Base-by-base conservation (phyloP, 306 rosid species). In the Alnus rubra region DNA sequence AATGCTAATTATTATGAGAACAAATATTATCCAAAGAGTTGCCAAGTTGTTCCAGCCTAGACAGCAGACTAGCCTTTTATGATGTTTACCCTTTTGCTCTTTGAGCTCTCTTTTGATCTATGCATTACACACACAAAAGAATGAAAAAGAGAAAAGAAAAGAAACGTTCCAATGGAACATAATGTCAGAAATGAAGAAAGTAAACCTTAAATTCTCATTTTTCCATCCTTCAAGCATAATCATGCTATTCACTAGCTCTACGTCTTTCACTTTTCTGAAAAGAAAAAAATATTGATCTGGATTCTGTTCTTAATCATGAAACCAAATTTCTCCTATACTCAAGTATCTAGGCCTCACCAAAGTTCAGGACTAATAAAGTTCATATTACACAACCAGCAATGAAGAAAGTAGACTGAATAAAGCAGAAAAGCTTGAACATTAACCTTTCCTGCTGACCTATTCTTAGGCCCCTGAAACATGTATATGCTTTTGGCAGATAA, bases 341-440 rank as follows among this genome's bases (percentile, higher is more conserved):
- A 3, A 19, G 33, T 23, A 23, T 23, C 64, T 58, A 14, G 10
- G 69, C 69, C 31, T 14, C 69, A 33, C n/a, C 18, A 63, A 14
- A 7, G 7, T 16, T 33, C 44, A 11, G 69, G 31, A 63, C 45
- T 12, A 15, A 63, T 0, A 35, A 63, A 63, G 69, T 7, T 63
- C 19, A 14, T 63, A 6, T 35, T 63, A 18, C 47, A 35, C 44
- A 14, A 63, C n/a, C n/a, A 14, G 13, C 4, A 56, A n/a, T 16
- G 1, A 54, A 10, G 28, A 54, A 54, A 1, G 23, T 54, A 54
- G 8, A 56, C 31, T 23, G 9, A 58, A 19, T 23, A 23, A 58
- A 30, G 68, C 68, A 28, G 69, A 35, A 63, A 33, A 63, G 69
- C 69, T 63, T 31, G 44, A 63, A 63, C 16, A 63, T 23, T 58